These are phyloP conservation scores for Populus hybrid DNA, from an alignment of 441 rosid species.

Conservation along the genomic window DNA sequence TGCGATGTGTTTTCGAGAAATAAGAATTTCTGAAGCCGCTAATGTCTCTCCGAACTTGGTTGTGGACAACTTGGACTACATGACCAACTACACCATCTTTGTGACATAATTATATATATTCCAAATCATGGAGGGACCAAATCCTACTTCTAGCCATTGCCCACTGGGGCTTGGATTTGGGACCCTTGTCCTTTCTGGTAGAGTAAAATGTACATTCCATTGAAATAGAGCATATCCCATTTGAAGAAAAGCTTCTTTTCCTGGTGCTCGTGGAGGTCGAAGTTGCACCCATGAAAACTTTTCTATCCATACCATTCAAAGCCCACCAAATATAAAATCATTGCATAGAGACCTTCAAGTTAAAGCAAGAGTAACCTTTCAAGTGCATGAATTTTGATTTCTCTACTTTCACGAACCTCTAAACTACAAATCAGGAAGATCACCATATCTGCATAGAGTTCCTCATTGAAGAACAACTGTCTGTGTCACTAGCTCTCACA, in stretches of 20 bases:
- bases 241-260: neutral
- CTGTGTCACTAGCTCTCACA: neutral
- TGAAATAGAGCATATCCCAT: neutral
- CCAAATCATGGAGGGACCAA: constrained; percentile 1
- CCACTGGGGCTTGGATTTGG: constrained; percentile 6
- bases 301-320: neutral
- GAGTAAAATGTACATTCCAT: neutral
- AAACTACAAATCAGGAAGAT: neutral
- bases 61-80: neutral
- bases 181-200: neutral
- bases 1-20: neutral
- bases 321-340: neutral
- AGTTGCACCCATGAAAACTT: neutral
- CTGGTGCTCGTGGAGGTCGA: neutral
- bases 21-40: neutral
- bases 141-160: constrained; percentile 4
- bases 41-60: neutral
- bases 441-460: neutral
- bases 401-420: neutral
- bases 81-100: neutral
- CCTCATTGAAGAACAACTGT: neutral
- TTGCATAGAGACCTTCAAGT: neutral
- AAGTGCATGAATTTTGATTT: neutral
- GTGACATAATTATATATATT: neutral
- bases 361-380: neutral